These are phyloP conservation scores for Babesia sp. DNA, from an alignment of 169 alveolate species.

Conservation along the genomic window DNA sequence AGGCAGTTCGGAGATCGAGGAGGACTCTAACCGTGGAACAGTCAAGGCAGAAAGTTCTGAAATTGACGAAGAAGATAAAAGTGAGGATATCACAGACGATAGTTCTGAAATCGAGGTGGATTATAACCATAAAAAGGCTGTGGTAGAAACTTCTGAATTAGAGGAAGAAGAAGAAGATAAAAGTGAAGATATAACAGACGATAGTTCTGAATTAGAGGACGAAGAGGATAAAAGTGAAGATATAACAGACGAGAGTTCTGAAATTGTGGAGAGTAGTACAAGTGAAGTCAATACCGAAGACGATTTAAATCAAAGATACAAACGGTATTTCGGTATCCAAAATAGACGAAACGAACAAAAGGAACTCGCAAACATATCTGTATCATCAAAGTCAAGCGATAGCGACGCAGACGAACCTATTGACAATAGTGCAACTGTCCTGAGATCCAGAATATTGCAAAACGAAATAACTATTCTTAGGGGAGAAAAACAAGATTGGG, in stretches of 20 bases:
- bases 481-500: constrained; percentile 6
- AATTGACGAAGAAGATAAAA: background rate
- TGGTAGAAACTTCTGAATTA: background rate
- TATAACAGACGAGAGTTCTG: background rate
- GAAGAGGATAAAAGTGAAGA: background rate
- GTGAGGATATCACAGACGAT: background rate
- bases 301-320: too few relatives aligned
- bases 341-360: too few relatives aligned
- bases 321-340: too few relatives aligned
- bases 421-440: constrained; percentile 2
- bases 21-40: background rate
- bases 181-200: background rate
- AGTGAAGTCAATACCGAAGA: too few relatives aligned
- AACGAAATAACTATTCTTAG: constrained; percentile 24
- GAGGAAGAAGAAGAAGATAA: background rate
- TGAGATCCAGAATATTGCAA: constrained; percentile 27
- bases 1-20: background rate
- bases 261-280: background rate
- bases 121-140: background rate
- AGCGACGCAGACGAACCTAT: background rate
- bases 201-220: background rate
- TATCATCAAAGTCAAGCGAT: too few relatives aligned
- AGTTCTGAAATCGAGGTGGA: background rate
- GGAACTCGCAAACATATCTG: too few relatives aligned
- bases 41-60: background rate